phyloP scores from a whole-genome alignment of 2,329 filamentous ascomycete species.

The Trichoderma aggressivum region DNA sequence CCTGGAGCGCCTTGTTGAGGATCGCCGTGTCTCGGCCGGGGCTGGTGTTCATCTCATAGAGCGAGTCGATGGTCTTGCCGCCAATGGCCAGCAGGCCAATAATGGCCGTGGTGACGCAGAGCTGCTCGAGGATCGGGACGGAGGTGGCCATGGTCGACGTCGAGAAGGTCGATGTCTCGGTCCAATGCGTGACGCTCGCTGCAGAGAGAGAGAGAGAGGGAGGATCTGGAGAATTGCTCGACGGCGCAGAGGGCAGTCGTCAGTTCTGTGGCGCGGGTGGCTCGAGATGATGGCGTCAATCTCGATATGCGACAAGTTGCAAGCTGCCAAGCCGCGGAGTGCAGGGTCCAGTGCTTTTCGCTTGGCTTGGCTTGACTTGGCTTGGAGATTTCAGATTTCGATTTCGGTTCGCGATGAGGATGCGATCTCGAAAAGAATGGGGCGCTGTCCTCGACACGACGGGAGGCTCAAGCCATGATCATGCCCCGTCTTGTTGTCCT shows the following conservation, averaged over 20 bases:
- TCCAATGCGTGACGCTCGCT: background rate
- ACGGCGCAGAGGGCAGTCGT: background rate
- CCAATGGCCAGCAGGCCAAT: constrained; percentile 37
- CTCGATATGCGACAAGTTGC: background rate
- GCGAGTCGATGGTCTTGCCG: constrained; percentile 33
- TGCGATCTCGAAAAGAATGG: background rate
- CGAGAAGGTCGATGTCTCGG: background rate
- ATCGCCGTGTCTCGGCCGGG: constrained; percentile 28
- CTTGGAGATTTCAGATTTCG: background rate
- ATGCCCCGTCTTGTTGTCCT: background rate
- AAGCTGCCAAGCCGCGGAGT: constrained; percentile 4
- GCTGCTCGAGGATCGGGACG: constrained; percentile 25
- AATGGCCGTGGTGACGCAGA: constrained; percentile 37
- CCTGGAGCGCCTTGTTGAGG: constrained; percentile 33
- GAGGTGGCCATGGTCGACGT: background rate
- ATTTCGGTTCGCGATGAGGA: background rate
- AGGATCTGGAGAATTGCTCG: background rate
- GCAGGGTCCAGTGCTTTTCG: background rate
- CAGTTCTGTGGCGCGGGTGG: background rate
- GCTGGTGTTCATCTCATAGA: constrained; percentile 35
- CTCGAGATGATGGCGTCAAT: background rate
- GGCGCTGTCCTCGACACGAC: constrained; percentile 2
- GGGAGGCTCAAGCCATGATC: constrained; percentile 10
- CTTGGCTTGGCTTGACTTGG: background rate
- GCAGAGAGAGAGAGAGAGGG: background rate